Conservation (phyloP, 345 rosid genomes). For the Turnera subulata region DNA sequence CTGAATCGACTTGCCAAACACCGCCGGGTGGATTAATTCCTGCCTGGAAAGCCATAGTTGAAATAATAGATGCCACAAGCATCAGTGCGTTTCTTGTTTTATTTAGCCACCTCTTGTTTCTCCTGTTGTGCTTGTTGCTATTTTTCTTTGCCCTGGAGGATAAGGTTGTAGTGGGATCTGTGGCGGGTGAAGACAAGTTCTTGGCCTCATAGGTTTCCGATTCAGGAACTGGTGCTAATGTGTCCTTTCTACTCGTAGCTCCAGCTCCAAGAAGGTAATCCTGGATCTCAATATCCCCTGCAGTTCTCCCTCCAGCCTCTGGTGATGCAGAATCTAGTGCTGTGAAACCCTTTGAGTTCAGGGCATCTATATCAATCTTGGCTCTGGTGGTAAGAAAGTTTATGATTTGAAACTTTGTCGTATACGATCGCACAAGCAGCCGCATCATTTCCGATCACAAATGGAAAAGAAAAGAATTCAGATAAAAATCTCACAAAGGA, state of each 20-base stretch:
- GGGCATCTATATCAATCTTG: constrained; percentile 13
- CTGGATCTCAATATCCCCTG: constrained; percentile 22
- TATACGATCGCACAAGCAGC: no score
- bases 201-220: neutral
- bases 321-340: constrained; percentile 12
- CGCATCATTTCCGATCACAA: no score
- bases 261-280: constrained; percentile 11
- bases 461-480: no score
- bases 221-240: neutral
- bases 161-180: no score
- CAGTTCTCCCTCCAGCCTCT: constrained; percentile 17
- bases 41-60: constrained; percentile 29
- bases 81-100: no score
- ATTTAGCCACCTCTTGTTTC: no score
- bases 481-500: no score
- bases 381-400: no score
- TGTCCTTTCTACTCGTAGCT: neutral
- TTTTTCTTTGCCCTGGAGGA: no score
- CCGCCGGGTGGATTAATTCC: constrained; percentile 31
- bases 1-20: constrained; percentile 22
- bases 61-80: no score
- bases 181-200: neutral
- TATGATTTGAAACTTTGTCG: no score
- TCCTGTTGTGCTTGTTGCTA: neutral
- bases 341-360: constrained; percentile 24